Evolutionary conservation across 164 flowering plant species (phyloP).

Genomic region (Echeveria elegans): DNA sequence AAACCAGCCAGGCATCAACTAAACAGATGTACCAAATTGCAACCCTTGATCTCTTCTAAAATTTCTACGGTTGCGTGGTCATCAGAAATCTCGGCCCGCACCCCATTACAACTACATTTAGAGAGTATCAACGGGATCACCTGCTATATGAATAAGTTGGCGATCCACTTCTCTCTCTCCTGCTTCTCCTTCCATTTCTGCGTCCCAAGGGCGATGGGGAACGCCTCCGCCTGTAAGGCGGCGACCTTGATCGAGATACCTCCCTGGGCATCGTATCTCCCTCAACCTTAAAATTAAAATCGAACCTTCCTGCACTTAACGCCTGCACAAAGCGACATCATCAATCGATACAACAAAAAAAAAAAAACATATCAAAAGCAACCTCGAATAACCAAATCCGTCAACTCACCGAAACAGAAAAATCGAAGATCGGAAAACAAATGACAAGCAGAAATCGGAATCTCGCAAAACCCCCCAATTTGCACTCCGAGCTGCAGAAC

Average conservation of each 20-base stretch:
- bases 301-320: neutral
- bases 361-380: neutral
- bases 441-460: neutral
- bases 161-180: conserved; percentile 62
- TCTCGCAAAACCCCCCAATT: neutral
- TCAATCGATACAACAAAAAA: neutral
- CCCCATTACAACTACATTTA: conserved; percentile 2
- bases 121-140: conserved; percentile 45
- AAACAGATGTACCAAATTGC: neutral
- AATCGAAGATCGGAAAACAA: neutral
- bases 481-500: neutral
- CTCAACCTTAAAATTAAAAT: neutral
- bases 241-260: conserved; percentile 42
- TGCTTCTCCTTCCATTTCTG: conserved; percentile 51
- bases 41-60: conserved; percentile 4
- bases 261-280: conserved; percentile 40
- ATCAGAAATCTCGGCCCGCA: conserved; percentile 10
- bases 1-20: neutral
- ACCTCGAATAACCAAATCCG: neutral
- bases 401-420: neutral
- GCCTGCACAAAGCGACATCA: neutral
- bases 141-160: conserved; percentile 46
- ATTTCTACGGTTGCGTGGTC: too few species aligned
- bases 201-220: conserved; percentile 51
- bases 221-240: conserved; percentile 44